phyloP scores from a whole-genome alignment of 768 basidiomycete species.

The Gelatoporia subvermispora region DNA sequence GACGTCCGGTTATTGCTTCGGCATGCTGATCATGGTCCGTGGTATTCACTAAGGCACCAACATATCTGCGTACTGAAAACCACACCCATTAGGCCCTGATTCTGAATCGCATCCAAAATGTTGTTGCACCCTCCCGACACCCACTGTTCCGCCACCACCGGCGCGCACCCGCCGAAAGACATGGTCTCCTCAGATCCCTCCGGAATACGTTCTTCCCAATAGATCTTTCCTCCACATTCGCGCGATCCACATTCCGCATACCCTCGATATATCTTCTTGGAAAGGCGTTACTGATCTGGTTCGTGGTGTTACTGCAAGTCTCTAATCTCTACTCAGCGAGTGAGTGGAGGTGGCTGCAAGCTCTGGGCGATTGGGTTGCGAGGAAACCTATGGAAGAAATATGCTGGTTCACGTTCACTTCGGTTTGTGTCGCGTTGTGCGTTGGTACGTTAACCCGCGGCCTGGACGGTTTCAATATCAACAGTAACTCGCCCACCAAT shows the following conservation, averaged over 20 bases:
- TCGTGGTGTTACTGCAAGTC: constrained; percentile 53
- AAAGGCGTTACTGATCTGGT: constrained; percentile 55
- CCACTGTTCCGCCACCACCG: constrained; percentile 23
- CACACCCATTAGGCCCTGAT: constrained; percentile 47
- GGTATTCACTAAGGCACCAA: neutral
- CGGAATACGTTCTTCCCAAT: constrained; percentile 50
- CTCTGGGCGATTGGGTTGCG: constrained; percentile 41
- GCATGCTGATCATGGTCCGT: constrained; percentile 60
- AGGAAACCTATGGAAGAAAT: constrained; percentile 53
- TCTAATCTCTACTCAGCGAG: constrained; percentile 36
- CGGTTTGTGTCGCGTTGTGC: constrained; percentile 61
- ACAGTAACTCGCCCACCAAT: constrained; percentile 63
- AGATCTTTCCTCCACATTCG: constrained; percentile 53
- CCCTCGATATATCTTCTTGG: constrained; percentile 61
- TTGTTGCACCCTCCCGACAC: constrained; percentile 61
- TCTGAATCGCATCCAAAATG: constrained; percentile 73
- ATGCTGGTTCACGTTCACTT: constrained; percentile 70
- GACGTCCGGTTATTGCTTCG: constrained; percentile 68
- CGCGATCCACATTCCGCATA: constrained; percentile 54
- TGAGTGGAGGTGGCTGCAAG: constrained; percentile 25
- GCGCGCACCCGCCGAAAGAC: constrained; percentile 6
- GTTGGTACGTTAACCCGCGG: constrained; percentile 65
- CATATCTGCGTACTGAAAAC: neutral
- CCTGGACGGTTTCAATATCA: constrained; percentile 52
- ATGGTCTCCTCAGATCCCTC: constrained; percentile 12